phyloP scores from a whole-genome alignment of 179 eudicot species.

The Vitellaria paradoxa region DNA sequence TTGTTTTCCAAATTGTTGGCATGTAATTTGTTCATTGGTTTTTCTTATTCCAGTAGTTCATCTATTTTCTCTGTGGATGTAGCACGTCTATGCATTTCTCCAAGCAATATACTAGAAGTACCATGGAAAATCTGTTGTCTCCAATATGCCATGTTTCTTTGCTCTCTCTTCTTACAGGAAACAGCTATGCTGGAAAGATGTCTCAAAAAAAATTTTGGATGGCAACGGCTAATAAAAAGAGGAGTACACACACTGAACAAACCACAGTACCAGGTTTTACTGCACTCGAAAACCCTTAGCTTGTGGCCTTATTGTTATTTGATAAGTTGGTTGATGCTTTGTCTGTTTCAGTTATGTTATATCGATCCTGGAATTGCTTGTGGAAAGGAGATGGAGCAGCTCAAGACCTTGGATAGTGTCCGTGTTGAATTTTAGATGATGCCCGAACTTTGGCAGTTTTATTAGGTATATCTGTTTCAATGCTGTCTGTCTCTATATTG shows the following conservation, averaged over 20 bases:
- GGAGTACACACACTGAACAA: constrained; percentile 88
- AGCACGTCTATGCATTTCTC: not conserved
- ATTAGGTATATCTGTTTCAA: constrained; percentile 6
- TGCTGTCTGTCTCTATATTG: not conserved
- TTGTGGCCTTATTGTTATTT: not conserved
- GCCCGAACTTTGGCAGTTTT: not conserved
- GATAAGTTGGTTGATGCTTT: not conserved
- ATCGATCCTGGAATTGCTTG: constrained; percentile 79
- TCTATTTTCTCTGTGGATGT: not conserved
- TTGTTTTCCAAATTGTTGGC: not conserved
- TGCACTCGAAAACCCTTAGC: not conserved
- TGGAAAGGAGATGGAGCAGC: constrained; percentile 62
- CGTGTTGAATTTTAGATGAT: constrained; percentile 35
- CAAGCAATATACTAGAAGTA: not conserved
- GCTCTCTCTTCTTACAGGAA: constrained; percentile 32
- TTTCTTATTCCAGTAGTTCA: not conserved
- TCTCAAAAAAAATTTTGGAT: constrained; percentile 57
- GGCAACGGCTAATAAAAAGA: constrained; percentile 85
- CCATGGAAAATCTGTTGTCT: constrained; percentile 3
- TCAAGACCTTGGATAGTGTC: constrained; percentile 60
- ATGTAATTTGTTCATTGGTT: not conserved
- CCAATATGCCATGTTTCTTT: not conserved
- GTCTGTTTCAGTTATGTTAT: constrained; percentile 64
- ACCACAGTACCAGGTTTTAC: constrained; percentile 82
- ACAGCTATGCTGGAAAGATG: constrained; percentile 70